phyloP scores from a whole-genome alignment of 768 basidiomycete genomes.

The Polyporus arcularius region DNA sequence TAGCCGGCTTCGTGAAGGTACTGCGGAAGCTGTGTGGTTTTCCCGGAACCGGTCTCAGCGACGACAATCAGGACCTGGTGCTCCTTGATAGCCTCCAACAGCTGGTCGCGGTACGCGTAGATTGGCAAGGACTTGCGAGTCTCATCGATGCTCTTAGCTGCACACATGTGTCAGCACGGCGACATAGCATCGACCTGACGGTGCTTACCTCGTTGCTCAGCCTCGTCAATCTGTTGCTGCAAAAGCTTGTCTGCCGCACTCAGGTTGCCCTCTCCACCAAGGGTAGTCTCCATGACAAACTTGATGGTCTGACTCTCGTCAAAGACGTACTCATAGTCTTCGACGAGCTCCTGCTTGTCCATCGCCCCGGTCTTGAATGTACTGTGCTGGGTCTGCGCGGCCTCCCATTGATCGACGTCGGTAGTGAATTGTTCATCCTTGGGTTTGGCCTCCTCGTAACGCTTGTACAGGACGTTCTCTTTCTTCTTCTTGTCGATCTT shows the following conservation, averaged over 20 bases:
- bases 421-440: slow-evolving; percentile 95
- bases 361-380: slow-evolving; percentile 89
- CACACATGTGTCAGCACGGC: not conserved
- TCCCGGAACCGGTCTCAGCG: slow-evolving; percentile 98
- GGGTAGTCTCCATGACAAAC: slow-evolving; percentile 82
- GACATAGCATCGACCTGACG: not conserved
- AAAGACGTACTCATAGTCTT: slow-evolving; percentile 96
- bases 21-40: slow-evolving; percentile 97
- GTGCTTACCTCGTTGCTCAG: slow-evolving; percentile 79
- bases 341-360: slow-evolving; percentile 81
- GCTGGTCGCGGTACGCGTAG: slow-evolving; percentile 82
- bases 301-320: slow-evolving; percentile 97
- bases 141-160: slow-evolving; percentile 89
- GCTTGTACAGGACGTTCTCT: slow-evolving; percentile 86
- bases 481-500: slow-evolving; percentile 98
- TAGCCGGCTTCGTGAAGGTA: slow-evolving; percentile 98
- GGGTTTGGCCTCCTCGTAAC: slow-evolving; percentile 91
- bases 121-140: slow-evolving; percentile 94
- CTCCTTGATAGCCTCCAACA: slow-evolving; percentile 85
- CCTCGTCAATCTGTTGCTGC: slow-evolving; percentile 86
- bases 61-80: slow-evolving; percentile 97
- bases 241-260: slow-evolving; percentile 84
- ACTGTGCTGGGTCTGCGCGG: slow-evolving; percentile 84
- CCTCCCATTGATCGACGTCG: slow-evolving; percentile 98
- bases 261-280: slow-evolving; percentile 69